These are phyloP conservation scores for Dactylellina sp. DNA, from an alignment of 2,329 filamentous ascomycete genomes.

Conservation along the genomic window DNA sequence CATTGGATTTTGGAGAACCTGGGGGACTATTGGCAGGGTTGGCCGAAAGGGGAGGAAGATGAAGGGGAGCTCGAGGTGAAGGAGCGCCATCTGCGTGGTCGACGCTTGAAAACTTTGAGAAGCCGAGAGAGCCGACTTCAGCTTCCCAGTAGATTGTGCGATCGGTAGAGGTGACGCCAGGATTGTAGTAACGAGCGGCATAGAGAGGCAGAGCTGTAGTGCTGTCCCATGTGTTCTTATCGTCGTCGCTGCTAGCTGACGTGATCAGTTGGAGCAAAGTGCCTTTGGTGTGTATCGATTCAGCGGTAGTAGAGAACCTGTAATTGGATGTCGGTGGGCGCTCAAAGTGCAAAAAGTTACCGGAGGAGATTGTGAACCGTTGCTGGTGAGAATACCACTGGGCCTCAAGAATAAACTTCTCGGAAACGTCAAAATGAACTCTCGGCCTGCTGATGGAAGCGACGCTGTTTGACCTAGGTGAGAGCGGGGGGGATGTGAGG, in stretches of 20 bases:
- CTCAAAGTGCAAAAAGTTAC: slow-evolving; percentile 52
- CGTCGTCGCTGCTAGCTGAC: slow-evolving; percentile 46
- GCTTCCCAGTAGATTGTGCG: slow-evolving; percentile 53
- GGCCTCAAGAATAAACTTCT: slow-evolving; percentile 48
- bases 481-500: slow-evolving; percentile 35
- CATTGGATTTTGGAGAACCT: slow-evolving; percentile 11
- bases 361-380: slow-evolving; percentile 48
- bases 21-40: slow-evolving; percentile 13
- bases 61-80: background rate
- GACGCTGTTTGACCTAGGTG: slow-evolving; percentile 51
- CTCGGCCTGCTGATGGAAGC: slow-evolving; percentile 31
- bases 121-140: slow-evolving; percentile 38
- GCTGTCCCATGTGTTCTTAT: slow-evolving; percentile 55
- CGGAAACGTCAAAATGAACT: slow-evolving; percentile 50
- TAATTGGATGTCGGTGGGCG: slow-evolving; percentile 49
- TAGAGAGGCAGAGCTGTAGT: slow-evolving; percentile 40
- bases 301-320: slow-evolving; percentile 47
- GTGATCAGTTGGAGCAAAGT: slow-evolving; percentile 45
- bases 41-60: background rate
- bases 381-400: slow-evolving; percentile 56
- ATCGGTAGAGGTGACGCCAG: slow-evolving; percentile 28
- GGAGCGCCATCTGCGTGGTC: slow-evolving; percentile 20
- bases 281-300: slow-evolving; percentile 54
- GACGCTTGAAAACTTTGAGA: slow-evolving; percentile 51
- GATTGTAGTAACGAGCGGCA: slow-evolving; percentile 51